Base-by-base conservation (phyloP, 2,329 filamentous ascomycete species). In the Colletotrichum cordylinicola region DNA sequence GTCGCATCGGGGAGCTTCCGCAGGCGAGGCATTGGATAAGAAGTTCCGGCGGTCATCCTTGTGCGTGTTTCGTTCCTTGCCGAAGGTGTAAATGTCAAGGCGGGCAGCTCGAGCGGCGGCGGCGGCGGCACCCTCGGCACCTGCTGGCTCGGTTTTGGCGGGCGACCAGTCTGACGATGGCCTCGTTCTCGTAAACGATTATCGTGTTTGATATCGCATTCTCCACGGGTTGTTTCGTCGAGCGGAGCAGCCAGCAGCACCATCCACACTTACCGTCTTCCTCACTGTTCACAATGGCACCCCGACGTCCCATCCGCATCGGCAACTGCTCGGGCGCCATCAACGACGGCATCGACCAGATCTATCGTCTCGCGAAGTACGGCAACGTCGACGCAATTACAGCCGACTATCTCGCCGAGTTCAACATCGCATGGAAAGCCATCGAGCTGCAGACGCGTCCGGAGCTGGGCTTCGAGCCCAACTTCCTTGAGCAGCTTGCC, bases 351-450 rank as follows among this genome's bases (percentile, higher is more conserved):
- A 79, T 80, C 39, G 80, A 81, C 48, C 79, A 80, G 60, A 70
- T 81, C 6, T 79, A 79, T 61, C 78, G 79, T 4, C 79, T 81
- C 12, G 80, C 79, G 8, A 77, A 75, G 4, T 73, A 78, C 8
- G 80, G 78, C 43, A 76, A 80, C 56, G 79, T 85, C 6, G 81
- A 86, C 60, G 83, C 85, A 58, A 85, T 86, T 55, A 84, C 82
- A 4, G 84, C 83, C 21, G 84, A 86, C 78, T 86, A 84, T 79
- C 81, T 86, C 21, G 84, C 84, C 27, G 84, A 86, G 76, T 87
- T 87, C 78, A 91, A 91, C 80, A 90, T 91, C 83, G 87, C 89
- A 68, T 85, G 78, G 83, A 84, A 76, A 80, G 84, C 78, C 78
- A 79, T 82, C 80, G 82, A 77, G 79, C 82, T 68, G 87, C 84